A percentile compares a stretch with the other conserved stretches of the same genome.
phyloP scores from a whole-genome alignment of 2,329 filamentous ascomycete genomes.

The Epichloe typhina region DNA sequence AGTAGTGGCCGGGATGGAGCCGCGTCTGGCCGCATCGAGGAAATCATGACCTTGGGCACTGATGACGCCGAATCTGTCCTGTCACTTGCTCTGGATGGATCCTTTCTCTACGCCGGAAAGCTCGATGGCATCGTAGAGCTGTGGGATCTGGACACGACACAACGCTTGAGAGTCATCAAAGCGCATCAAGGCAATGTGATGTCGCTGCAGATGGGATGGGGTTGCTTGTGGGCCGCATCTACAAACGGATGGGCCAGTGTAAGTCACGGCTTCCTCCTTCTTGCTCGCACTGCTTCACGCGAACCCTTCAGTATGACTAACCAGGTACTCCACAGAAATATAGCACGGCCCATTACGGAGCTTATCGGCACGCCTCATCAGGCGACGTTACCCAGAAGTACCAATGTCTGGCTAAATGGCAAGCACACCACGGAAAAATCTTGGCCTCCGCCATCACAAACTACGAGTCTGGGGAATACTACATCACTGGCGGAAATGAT shows the following conservation, averaged over 20 bases:
- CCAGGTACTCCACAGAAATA: conserved; percentile 39
- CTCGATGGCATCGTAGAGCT: conserved; percentile 81
- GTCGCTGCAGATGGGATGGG: conserved; percentile 73
- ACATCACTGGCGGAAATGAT: conserved; percentile 89
- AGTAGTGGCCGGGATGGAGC: conserved; percentile 17
- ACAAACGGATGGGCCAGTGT: conserved; percentile 79
- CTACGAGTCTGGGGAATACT: conserved; percentile 62
- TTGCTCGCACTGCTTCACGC: neutral
- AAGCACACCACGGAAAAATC: conserved; percentile 77
- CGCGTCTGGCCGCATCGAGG: conserved; percentile 43
- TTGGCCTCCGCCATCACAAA: conserved; percentile 68
- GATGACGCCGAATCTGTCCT: conserved; percentile 54
- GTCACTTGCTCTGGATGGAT: conserved; percentile 75
- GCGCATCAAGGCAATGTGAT: conserved; percentile 72
- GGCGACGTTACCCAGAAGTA: conserved; percentile 64
- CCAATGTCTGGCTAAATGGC: conserved; percentile 63
- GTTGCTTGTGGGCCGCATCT: conserved; percentile 77
- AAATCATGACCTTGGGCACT: conserved; percentile 52
- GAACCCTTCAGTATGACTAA: neutral
- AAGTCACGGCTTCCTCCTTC: conserved; percentile 18
- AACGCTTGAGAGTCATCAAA: conserved; percentile 77
- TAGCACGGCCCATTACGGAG: conserved; percentile 50
- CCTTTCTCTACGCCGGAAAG: conserved; percentile 85
- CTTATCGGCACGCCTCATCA: conserved; percentile 34
- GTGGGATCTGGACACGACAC: conserved; percentile 91